Conservation (phyloP, 768 basidiomycete genomes). For the Hygrophorus pudorinus region DNA sequence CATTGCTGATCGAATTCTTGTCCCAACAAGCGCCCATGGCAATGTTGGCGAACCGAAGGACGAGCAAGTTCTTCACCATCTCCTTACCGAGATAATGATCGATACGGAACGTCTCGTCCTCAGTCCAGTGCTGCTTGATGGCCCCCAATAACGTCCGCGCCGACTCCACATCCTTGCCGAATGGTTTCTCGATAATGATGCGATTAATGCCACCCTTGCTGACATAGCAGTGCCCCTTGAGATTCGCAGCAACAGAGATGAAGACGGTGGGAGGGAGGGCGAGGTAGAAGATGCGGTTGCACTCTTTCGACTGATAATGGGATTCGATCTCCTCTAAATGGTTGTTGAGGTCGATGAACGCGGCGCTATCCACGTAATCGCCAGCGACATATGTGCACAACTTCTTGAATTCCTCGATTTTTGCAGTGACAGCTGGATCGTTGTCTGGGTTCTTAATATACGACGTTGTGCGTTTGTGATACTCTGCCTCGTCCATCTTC, state of each 20-base stretch:
- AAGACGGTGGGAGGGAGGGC: slow-evolving; percentile 98
- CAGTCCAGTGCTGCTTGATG: slow-evolving; percentile 83
- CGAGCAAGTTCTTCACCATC: slow-evolving; percentile 99
- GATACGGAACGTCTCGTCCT: slow-evolving; percentile 98
- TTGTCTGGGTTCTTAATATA: slow-evolving; percentile 78
- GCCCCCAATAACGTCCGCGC: slow-evolving; percentile 67
- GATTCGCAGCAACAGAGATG: slow-evolving; percentile 73
- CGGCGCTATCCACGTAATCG: slow-evolving; percentile 74
- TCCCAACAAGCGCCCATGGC: slow-evolving; percentile 88
- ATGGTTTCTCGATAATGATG: slow-evolving; percentile 97
- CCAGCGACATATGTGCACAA: slow-evolving; percentile 78
- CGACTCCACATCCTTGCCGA: slow-evolving; percentile 88
- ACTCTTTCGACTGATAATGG: slow-evolving; percentile 47
- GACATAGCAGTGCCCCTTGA: slow-evolving; percentile 76
- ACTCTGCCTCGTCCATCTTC: slow-evolving; percentile 83
- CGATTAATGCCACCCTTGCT: slow-evolving; percentile 66
- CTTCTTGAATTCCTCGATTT: slow-evolving; percentile 78
- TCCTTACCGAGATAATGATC: slow-evolving; percentile 99
- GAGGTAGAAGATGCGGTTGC: slow-evolving; percentile 91
- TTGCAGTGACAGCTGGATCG: slow-evolving; percentile 42
- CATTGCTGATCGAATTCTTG: slow-evolving; percentile 91
- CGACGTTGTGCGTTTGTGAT: slow-evolving; percentile 71
- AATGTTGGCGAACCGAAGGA: slow-evolving; percentile 91
- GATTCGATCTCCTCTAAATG: slow-evolving; percentile 74
- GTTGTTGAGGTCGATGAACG: slow-evolving; percentile 70